Conservation (phyloP, 441 rosid species). For the Adansonia madagascariensis region DNA sequence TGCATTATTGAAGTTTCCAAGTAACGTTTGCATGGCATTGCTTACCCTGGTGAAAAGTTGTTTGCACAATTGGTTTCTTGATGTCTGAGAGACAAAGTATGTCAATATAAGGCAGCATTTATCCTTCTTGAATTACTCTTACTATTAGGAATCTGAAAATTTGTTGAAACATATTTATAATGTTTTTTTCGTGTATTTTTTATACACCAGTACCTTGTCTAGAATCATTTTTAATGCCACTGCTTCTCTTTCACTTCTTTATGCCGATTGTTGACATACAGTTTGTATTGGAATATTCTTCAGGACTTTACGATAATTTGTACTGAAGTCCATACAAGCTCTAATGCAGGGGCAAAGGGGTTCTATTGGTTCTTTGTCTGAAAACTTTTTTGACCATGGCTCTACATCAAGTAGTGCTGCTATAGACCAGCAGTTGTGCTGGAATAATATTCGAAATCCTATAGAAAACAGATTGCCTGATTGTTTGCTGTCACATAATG, state of each 20-base stretch:
- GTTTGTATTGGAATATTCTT: constrained; percentile 23
- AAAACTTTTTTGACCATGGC: constrained; percentile 73
- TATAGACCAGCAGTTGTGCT: constrained; percentile 64
- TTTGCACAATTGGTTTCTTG: neutral
- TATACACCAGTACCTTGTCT: neutral
- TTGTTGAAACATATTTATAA: neutral
- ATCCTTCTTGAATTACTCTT: neutral
- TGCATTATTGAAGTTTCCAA: neutral
- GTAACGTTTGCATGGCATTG: neutral
- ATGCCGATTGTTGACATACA: constrained; percentile 25
- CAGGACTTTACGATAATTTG: constrained; percentile 21
- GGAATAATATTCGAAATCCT: constrained; percentile 62
- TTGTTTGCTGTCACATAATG: constrained; percentile 47
- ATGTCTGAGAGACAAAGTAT: neutral
- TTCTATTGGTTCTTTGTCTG: constrained; percentile 70
- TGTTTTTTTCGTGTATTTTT: neutral
- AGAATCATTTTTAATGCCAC: neutral
- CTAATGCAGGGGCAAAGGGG: constrained; percentile 92
- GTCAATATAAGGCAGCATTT: neutral
- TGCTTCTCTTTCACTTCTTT: neutral
- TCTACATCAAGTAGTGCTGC: constrained; percentile 65
- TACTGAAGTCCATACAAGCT: constrained; percentile 31
- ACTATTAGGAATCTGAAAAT: neutral
- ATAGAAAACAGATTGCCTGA: constrained; percentile 49
- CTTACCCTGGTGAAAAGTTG: neutral